Evolutionary conservation across 306 rosid genomes (phyloP).

Genomic region (Quercus aquifolioides): DNA sequence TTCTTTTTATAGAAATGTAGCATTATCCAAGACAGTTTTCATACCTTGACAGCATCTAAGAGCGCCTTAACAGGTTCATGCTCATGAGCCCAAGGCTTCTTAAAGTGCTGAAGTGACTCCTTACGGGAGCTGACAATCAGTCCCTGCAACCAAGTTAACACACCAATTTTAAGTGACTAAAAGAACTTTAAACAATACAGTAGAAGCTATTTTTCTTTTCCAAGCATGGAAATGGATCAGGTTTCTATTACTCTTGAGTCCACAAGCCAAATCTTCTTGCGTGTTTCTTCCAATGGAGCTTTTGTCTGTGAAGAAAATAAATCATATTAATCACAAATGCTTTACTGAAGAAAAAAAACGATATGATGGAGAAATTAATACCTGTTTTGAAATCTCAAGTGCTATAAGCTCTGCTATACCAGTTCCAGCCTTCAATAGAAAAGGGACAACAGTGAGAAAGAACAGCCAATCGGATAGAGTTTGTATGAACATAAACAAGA

Average conservation of each 20-base stretch:
- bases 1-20: background rate
- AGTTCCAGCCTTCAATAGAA: conserved; percentile 87
- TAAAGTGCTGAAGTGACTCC: conserved; percentile 85
- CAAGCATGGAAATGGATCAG: background rate
- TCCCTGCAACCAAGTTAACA: conserved; percentile 49
- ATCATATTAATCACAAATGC: background rate
- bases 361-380: conserved; percentile 24
- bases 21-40: conserved; percentile 6
- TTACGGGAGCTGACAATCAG: conserved; percentile 76
- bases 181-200: background rate
- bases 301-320: conserved; percentile 49
- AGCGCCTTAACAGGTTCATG: conserved; percentile 81
- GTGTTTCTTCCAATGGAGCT: conserved; percentile 78
- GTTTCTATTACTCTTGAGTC: conserved; percentile 73
- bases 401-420: conserved; percentile 99
- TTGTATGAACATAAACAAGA: background rate
- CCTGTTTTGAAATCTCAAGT: conserved; percentile 91
- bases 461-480: background rate
- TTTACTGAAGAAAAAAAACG: background rate
- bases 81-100: conserved; percentile 98
- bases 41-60: conserved; percentile 75
- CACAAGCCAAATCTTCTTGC: conserved; percentile 96
- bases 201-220: conserved; percentile 2
- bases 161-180: conserved; percentile 11
- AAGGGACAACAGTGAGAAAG: conserved; percentile 38